Base-by-base conservation (phyloP, 441 rosid species). In the Euphorbia schlechtendalii region DNA sequence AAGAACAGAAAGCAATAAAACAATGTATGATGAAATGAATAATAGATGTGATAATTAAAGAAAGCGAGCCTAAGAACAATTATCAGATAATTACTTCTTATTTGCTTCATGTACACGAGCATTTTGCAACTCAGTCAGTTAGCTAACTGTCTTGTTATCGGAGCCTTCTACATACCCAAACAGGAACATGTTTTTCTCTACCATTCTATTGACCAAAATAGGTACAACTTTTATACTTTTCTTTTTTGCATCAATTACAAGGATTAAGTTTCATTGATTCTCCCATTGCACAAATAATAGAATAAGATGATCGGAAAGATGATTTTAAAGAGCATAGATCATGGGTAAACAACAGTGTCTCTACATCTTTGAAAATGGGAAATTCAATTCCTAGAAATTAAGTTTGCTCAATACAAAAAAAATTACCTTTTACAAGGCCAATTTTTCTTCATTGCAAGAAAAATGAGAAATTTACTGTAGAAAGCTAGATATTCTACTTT, bases 101-200 rank as follows among this genome's bases (percentile, higher is more conserved):
- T 75, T 78, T 5, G 96, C 96, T 67, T 77, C 64, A 67, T 78
- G 80, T 63, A 87, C 75, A 24, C 82, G 81, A 0, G 81, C 76
- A 69, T 86, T 84, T 69, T 89, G 90, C 65, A 83, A 59, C 73
- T 82, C 82, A 0, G 77, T 74, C 34, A n/a, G n/a, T n/a, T n/a
- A n/a, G n/a, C n/a, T n/a, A n/a, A n/a, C n/a, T n/a, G n/a, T n/a
- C n/a, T n/a, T n/a, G n/a, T n/a, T n/a, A n/a, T n/a, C n/a, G n/a
- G n/a, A n/a, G n/a, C n/a, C n/a, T n/a, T n/a, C n/a, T n/a, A n/a
- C 85, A 71, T 69, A 71, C 61, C 98, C 98, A 80, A 79, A 86
- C 41, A 89, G 81, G 74, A n/a, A n/a, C n/a, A n/a, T n/a, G n/a
- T n/a, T n/a, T n/a, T n/a, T n/a, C n/a, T n/a, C n/a, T n/a, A n/a